Evolutionary conservation across 768 basidiomycete genomes (phyloP), one percentile per base, ranked within the genome.

Genomic region (Phaeolepiota aurea): DNA sequence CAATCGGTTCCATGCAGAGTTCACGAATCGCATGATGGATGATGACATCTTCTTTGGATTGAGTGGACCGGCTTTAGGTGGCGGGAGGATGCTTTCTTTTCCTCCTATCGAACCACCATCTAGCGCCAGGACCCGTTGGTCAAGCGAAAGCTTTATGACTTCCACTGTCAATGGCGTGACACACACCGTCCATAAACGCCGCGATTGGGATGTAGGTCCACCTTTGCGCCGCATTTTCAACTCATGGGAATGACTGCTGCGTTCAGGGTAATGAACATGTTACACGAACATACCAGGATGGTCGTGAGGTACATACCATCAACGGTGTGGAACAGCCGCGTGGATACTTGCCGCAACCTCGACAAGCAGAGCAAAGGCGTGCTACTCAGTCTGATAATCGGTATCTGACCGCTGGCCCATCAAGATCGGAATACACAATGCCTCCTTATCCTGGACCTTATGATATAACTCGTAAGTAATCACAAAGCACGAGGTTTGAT

Each of bases 221-320:
- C 32, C 40, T 15, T 12, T 15, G 18, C 39, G 20, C 30, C 4
- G 25, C 41, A 3, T 40, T 37, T 40, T 32, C 22, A 22, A 39
- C 19, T 20, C 25, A 38, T 28, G 13, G 40, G 40, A 49, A 37
- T 37, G 41, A 53, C 32, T 33, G 43, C 42, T 21, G 48, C 30
- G 14, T 36, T 13, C 45, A 88, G 85, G 86, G 86, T 2, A 85
- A 85, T 48, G 82, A 85, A 50, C 82, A 87, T 54, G 63, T 82
- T 35, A 78, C 72, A 10, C 75, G 77, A 38, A 77, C 68, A 5
- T 74, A 71, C 42, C 74, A 79, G 3, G 82, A 87, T 41, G 86
- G 86, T 5, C 72, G 74, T 32, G 69, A 83, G 52, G 62, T 76
- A 2, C 68, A 70, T 50, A 80, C 74, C 12, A 64, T 89, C 50